phyloP scores from a whole-genome alignment of 2,329 filamentous ascomycete genomes.

The Mariannaea elegans region DNA sequence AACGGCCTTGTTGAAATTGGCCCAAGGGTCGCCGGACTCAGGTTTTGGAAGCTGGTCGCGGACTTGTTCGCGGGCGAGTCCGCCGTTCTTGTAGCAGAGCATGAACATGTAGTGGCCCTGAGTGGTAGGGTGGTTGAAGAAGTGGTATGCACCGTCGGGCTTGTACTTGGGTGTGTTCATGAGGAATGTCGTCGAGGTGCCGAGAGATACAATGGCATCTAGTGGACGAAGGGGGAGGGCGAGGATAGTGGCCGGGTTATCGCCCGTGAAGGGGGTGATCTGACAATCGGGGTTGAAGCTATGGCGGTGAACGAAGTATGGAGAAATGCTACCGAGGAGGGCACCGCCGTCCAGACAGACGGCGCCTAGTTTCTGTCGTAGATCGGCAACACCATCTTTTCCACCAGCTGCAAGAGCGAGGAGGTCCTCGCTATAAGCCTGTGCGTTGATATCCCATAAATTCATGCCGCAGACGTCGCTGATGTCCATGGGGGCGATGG shows the following conservation, averaged over 20 bases:
- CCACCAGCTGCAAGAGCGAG: slow-evolving; percentile 78
- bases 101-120: slow-evolving; percentile 98
- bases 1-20: slow-evolving; percentile 79
- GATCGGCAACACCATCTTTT: slow-evolving; percentile 65
- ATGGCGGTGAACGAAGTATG: slow-evolving; percentile 82
- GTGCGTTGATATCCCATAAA: slow-evolving; percentile 85
- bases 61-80: slow-evolving; percentile 88
- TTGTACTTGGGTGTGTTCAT: slow-evolving; percentile 96
- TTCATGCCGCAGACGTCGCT: slow-evolving; percentile 97
- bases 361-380: slow-evolving; percentile 81
- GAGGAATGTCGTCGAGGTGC: slow-evolving; percentile 95
- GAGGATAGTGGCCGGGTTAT: slow-evolving; percentile 95
- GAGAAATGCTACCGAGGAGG: slow-evolving; percentile 77
- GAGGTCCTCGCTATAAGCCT: slow-evolving; percentile 77
- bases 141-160: slow-evolving; percentile 91
- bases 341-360: slow-evolving; percentile 83
- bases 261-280: slow-evolving; percentile 89
- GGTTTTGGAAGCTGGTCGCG: slow-evolving; percentile 78
- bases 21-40: slow-evolving; percentile 68
- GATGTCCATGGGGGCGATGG: slow-evolving; percentile 89
- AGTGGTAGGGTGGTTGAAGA: slow-evolving; percentile 97
- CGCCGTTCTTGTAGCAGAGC: slow-evolving; percentile 99
- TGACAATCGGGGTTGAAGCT: slow-evolving; percentile 79
- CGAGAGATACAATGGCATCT: slow-evolving; percentile 93
- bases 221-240: slow-evolving; percentile 85